phyloP scores from a whole-genome alignment of 1,284 basidiomycete species.

The Fomitopsis pinicola region DNA sequence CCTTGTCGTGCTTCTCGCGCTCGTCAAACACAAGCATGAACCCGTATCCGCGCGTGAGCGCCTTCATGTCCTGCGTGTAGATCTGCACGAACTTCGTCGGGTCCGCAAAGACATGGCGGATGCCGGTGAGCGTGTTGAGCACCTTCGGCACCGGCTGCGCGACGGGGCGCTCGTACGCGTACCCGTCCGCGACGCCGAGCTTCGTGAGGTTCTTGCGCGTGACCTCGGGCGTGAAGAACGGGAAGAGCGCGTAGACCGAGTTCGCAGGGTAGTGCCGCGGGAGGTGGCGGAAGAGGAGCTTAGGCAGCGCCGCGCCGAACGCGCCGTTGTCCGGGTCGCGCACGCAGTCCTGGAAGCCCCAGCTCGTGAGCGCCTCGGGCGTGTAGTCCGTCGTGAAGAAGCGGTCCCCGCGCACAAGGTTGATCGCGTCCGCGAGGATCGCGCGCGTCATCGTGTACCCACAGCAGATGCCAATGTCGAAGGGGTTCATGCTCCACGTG shows the following conservation, averaged over 20 bases:
- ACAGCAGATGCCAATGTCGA: conserved; percentile 75
- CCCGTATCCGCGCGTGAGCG: neutral
- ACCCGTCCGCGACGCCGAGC: neutral
- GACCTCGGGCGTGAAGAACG: conserved; percentile 50
- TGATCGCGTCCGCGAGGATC: conserved; percentile 83
- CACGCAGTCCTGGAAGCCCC: conserved; percentile 74
- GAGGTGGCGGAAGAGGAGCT: conserved; percentile 68
- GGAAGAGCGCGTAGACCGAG: conserved; percentile 63
- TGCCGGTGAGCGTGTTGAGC: neutral
- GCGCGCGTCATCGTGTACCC: conserved; percentile 84
- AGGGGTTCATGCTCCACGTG: conserved; percentile 59
- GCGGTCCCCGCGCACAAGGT: conserved; percentile 65
- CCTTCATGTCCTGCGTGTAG: neutral
- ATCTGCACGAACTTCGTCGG: neutral
- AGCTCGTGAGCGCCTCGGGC: conserved; percentile 46
- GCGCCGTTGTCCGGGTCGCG: conserved; percentile 62
- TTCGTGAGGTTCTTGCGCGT: conserved; percentile 35
- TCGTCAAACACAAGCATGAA: neutral
- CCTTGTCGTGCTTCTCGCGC: neutral
- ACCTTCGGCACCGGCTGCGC: neutral
- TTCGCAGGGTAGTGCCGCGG: conserved; percentile 62
- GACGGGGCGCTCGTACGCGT: neutral
- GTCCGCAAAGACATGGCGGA: neutral
- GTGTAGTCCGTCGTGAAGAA: conserved; percentile 79
- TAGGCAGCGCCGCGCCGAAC: conserved; percentile 66